Base-by-base conservation (phyloP, 306 rosid genomes). In the Begonia fuchsioides region DNA sequence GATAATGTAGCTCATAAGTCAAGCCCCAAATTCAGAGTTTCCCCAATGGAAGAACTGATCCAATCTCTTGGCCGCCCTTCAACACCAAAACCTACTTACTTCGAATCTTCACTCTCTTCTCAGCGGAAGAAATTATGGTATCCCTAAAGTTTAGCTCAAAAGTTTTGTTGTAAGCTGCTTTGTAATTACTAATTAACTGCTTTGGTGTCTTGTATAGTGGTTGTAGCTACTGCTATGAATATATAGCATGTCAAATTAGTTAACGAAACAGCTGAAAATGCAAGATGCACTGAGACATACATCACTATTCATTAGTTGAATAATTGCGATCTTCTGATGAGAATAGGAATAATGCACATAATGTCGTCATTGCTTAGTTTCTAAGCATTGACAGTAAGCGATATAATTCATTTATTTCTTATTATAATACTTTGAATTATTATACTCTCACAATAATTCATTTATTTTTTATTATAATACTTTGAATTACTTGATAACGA, bases 11-110 rank as follows among this genome's bases (percentile, higher is more conserved):
- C 74, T 65, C 54, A 54, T 49, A 80, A 83, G 16, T 87, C 94
- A 41, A 11, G 3, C 44, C 76, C 81, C 3, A 78, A 74, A 76
- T 87, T 83, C 56, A 63, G 67, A 50, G 82, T 78, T 40, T 60
- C 80, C 35, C 13, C 60, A 6, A 79, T 87, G 54, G 77, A 64
- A 52, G 82, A 80, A 50, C 54, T 87, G 19, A 62, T 87, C 56
- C 78, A 43, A 51, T 70, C 86, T 52, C 61, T 87, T 56, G 83
- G 88, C 44, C 76, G 86, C 68, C 81, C 87, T 32, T 76, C 87
- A n/a, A 80, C 85, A 15, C 74, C 94, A 26, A 76, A 68, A 59
- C 96, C 96, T 19, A 87, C 96, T 18, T 83, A 56, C 61, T 87
- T 83, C 51, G 80, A 83, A 73, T 17, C 46, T 44, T 76, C 76